Percentiles rank a stretch among this genome's conserved stretches.
phyloP scores from a whole-genome alignment of 2,329 filamentous ascomycete genomes.

The Xylariaceae sp. region DNA sequence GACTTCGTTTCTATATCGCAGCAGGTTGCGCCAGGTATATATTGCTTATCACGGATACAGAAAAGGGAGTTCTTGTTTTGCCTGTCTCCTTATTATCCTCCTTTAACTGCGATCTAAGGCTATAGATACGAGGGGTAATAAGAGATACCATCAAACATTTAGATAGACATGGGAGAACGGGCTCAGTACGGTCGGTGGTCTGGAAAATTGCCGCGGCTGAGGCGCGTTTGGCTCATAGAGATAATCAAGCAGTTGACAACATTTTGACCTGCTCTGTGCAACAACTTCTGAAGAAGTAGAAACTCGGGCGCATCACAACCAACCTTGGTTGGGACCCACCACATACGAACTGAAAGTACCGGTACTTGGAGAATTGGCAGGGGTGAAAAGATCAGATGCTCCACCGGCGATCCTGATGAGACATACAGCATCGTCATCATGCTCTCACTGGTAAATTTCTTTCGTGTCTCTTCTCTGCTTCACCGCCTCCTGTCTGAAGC shows the following conservation, averaged over 20 bases:
- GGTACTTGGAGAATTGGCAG: constrained; percentile 17
- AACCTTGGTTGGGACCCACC: too few relatives aligned
- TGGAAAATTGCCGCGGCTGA: background rate
- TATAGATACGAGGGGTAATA: constrained; percentile 11
- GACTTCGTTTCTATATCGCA: background rate
- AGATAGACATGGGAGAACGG: constrained; percentile 15
- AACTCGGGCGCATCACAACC: background rate
- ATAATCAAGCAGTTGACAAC: constrained; percentile 18
- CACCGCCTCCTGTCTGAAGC: constrained; percentile 21
- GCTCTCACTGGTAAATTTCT: background rate
- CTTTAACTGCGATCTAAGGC: background rate
- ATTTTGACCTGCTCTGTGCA: background rate
- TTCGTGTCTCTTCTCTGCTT: constrained; percentile 3
- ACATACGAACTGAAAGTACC: constrained; percentile 10
- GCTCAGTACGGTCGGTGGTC: constrained; percentile 7
- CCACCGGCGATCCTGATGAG: constrained; percentile 13
- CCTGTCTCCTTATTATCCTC: background rate
- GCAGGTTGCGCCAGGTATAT: background rate
- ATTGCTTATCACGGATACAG: constrained; percentile 14
- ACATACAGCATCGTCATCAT: constrained; percentile 14
- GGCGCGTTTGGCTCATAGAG: constrained; percentile 14
- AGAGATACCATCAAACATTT: constrained; percentile 19
- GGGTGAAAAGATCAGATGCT: constrained; percentile 13
- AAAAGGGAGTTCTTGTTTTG: constrained; percentile 9
- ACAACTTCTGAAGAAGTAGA: background rate